Percentiles rank a stretch among this genome's conserved stretches.
Conservation (phyloP, 495 filamentous ascomycete genomes). For the Aspergillus olivimuriae region DNA sequence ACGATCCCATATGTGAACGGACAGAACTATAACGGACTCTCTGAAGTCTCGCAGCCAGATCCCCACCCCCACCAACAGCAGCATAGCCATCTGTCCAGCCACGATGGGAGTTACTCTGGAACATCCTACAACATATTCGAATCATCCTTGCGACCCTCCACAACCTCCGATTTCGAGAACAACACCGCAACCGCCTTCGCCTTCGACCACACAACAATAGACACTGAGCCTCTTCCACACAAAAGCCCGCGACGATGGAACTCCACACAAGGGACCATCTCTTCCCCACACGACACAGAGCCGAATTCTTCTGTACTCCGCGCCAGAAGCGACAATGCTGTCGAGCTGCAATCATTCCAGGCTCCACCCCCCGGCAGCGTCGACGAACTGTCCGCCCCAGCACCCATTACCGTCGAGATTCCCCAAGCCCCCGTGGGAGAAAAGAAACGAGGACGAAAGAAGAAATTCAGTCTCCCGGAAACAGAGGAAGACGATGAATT, state of each 20-base stretch:
- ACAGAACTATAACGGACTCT: neutral
- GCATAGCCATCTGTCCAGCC: neutral
- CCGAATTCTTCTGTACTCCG: conserved; percentile 34
- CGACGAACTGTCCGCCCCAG: conserved; percentile 28
- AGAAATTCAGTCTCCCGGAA: conserved; percentile 22
- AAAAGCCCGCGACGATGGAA: conserved; percentile 17
- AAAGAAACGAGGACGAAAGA: conserved; percentile 29
- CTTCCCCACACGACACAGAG: conserved; percentile 37
- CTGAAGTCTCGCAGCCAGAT: neutral
- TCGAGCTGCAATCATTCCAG: conserved; percentile 11
- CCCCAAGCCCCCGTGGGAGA: conserved; percentile 13
- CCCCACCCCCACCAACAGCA: neutral
- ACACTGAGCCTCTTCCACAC: conserved; percentile 9
- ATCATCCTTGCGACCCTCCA: conserved; percentile 10
- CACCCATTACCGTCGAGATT: conserved; percentile 10
- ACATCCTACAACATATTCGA: conserved; percentile 25
- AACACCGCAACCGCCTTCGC: conserved; percentile 3
- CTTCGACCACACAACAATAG: conserved; percentile 2
- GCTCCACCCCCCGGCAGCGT: conserved; percentile 12
- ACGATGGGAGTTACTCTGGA: conserved; percentile 6
- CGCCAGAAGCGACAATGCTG: conserved; percentile 20
- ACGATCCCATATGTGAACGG: neutral
- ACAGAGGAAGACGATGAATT: conserved; percentile 31
- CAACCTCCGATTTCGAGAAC: conserved; percentile 2
- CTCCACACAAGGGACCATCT: conserved; percentile 19